These are phyloP conservation scores for Aspergillus bridgeri DNA, from an alignment of 495 filamentous ascomycete species.

Conservation along the genomic window DNA sequence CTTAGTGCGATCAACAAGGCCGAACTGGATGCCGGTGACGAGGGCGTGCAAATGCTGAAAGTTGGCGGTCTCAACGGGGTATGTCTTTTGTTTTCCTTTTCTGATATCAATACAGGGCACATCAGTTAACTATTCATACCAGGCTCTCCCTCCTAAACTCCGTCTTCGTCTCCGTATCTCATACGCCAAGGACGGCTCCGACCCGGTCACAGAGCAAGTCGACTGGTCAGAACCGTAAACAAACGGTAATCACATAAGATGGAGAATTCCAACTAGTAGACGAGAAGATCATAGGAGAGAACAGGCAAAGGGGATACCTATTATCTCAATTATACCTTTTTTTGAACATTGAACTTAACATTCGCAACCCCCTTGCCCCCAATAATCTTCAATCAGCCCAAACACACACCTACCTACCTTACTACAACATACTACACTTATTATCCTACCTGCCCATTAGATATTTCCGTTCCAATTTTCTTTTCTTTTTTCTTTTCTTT, in stretches of 20 bases:
- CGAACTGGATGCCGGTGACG: conserved; percentile 70
- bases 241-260: background rate
- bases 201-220: conserved; percentile 81
- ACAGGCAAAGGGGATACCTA: background rate
- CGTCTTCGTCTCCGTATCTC: conserved; percentile 82
- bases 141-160: conserved; percentile 66
- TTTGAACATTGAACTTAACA: background rate
- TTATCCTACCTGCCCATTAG: background rate
- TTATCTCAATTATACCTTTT: background rate
- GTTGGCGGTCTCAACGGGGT: conserved; percentile 81
- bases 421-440: background rate
- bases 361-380: background rate
- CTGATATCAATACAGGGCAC: conserved; percentile 5
- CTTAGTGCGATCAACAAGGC: conserved; percentile 79
- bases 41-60: conserved; percentile 86
- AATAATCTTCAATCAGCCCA: background rate
- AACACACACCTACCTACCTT: background rate
- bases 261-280: background rate
- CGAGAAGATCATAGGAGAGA: background rate
- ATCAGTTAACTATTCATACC: conserved; percentile 20
- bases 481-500: too few relatives aligned
- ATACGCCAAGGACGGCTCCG: conserved; percentile 66
- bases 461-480: background rate
- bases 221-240: conserved; percentile 83
- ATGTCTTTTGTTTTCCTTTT: conserved; percentile 41